These are phyloP conservation scores for Thalia dealbata DNA, from an alignment of 176 grass and related monocot species.

Conservation along the genomic window DNA sequence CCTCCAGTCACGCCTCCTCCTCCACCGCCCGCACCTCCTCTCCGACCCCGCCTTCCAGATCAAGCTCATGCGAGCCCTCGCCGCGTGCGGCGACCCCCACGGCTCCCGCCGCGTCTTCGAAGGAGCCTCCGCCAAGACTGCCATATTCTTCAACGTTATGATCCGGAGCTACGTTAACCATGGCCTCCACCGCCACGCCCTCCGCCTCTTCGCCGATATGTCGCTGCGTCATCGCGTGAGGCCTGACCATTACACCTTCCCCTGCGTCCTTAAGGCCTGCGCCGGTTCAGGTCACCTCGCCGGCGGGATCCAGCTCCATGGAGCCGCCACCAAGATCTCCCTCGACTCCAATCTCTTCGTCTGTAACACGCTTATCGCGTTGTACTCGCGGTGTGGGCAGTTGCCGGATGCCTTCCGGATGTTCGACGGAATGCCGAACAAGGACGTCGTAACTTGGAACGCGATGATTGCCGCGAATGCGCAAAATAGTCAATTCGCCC, in stretches of 20 bases:
- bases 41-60: constrained; percentile 26
- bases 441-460: constrained; percentile 73
- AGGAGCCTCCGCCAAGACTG: constrained; percentile 8
- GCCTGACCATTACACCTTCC: constrained; percentile 69
- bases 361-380: constrained; percentile 42
- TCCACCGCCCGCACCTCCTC: constrained; percentile 25
- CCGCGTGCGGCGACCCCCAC: constrained; percentile 44
- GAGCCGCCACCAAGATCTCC: constrained; percentile 20
- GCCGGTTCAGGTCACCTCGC: constrained; percentile 27
- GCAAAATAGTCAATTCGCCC: constrained; percentile 18
- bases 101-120: constrained; percentile 39
- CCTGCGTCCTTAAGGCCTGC: constrained; percentile 65
- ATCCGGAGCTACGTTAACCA: constrained; percentile 42
- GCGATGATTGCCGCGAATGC: constrained; percentile 55
- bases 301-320: constrained; percentile 43
- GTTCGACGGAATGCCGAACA: constrained; percentile 49
- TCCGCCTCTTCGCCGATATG: constrained; percentile 46
- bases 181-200: constrained; percentile 37
- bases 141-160: constrained; percentile 57
- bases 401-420: constrained; percentile 31
- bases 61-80: constrained; percentile 66
- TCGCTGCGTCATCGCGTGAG: constrained; percentile 20
- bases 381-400: constrained; percentile 47
- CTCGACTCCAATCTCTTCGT: constrained; percentile 49
- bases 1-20: constrained; percentile 40